Percentiles rank a stretch among this genome's conserved stretches.
phyloP scores from a whole-genome alignment of 768 basidiomycete species.

The Fomitopsis serialis region DNA sequence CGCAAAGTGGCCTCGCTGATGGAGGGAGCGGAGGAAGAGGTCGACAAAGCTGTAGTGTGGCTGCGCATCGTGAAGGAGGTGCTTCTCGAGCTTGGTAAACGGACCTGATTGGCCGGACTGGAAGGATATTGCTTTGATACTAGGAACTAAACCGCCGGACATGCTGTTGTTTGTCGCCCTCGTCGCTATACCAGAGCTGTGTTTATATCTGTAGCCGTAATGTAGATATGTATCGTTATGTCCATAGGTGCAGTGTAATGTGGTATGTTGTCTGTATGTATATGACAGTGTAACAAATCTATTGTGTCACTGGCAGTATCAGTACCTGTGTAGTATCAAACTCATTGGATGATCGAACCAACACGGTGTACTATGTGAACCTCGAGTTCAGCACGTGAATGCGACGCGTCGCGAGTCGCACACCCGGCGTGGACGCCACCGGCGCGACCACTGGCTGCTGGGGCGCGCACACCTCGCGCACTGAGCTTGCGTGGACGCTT shows the following conservation, averaged over 20 bases:
- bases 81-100: not conserved
- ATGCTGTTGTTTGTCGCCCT: not conserved
- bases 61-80: slow-evolving; percentile 60
- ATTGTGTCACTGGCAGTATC: too few species aligned
- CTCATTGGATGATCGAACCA: too few species aligned
- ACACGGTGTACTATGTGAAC: too few species aligned
- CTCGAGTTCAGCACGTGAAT: too few species aligned
- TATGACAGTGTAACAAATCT: too few species aligned
- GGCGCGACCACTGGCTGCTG: too few species aligned
- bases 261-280: too few species aligned
- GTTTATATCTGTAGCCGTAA: not conserved
- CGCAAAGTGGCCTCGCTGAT: slow-evolving; percentile 59
- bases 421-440: too few species aligned
- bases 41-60: slow-evolving; percentile 57
- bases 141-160: not conserved
- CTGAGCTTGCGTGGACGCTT: too few species aligned
- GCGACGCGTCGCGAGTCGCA: too few species aligned
- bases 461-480: too few species aligned
- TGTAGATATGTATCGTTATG: not conserved
- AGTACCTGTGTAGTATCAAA: too few species aligned
- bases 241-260: not conserved
- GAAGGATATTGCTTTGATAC: not conserved
- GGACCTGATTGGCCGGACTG: not conserved
- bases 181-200: not conserved
- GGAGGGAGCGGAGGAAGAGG: slow-evolving; percentile 54